These are phyloP conservation scores for Talaromyces marneffei DNA, from an alignment of 2,329 filamentous ascomycete genomes.

Conservation along the genomic window DNA sequence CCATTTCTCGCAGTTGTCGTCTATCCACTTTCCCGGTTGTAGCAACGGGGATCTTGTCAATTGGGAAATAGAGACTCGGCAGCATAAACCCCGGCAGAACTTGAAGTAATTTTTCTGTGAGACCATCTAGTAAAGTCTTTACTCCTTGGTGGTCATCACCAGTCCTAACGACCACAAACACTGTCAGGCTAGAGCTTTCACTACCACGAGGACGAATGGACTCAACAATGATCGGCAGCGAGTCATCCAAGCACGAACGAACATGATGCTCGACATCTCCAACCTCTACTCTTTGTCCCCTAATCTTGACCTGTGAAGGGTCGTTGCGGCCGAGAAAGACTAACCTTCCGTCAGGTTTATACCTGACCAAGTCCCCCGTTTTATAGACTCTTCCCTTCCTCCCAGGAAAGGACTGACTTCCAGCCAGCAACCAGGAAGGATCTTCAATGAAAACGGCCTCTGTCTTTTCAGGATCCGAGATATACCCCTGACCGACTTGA, in stretches of 20 bases:
- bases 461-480: constrained; percentile 70
- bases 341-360: constrained; percentile 9
- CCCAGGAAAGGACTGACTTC: not conserved
- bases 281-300: constrained; percentile 12
- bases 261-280: constrained; percentile 11
- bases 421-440: constrained; percentile 55
- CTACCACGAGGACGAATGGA: not conserved
- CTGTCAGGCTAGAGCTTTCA: not conserved
- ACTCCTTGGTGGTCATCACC: not conserved
- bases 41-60: constrained; percentile 18
- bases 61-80: constrained; percentile 18
- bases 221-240: constrained; percentile 1
- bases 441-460: constrained; percentile 60
- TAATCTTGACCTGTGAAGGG: constrained; percentile 11
- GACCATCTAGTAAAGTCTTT: not conserved
- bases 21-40: constrained; percentile 22
- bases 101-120: not conserved
- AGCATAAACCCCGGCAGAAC: constrained; percentile 22
- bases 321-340: constrained; percentile 12
- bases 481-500: constrained; percentile 77
- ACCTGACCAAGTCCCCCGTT: constrained; percentile 74
- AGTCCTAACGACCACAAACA: not conserved
- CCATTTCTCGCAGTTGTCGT: constrained; percentile 17
- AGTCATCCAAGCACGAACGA: not conserved
- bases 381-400: constrained; percentile 60